Evolutionary conservation across 108 stramenopile species (phyloP).

Genomic region (Mediolabrus comicus): DNA sequence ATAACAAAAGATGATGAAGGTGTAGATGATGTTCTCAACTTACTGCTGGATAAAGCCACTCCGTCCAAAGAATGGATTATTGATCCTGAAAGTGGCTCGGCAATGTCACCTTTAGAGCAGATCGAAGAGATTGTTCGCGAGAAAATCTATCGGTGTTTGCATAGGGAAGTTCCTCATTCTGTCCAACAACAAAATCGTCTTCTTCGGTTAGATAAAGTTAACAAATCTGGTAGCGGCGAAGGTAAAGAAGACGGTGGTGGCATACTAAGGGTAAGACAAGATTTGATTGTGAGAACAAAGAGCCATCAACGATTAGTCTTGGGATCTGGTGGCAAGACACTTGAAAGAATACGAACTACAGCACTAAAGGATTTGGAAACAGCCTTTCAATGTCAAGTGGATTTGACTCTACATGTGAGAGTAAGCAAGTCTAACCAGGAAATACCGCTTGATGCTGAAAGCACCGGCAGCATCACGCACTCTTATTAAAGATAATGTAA

Average conservation of each 20-base stretch:
- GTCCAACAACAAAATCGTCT: conserved; percentile 53
- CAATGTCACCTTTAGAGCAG: conserved; percentile 62
- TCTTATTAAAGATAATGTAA: background rate
- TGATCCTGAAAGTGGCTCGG: conserved; percentile 50
- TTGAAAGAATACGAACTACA: conserved; percentile 65
- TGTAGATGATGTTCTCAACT: conserved; percentile 74
- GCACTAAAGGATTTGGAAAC: conserved; percentile 61
- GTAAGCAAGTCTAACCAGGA: conserved; percentile 53
- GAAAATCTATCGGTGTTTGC: conserved; percentile 82
- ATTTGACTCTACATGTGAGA: conserved; percentile 62
- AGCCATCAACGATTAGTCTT: conserved; percentile 71
- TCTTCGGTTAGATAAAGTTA: conserved; percentile 24
- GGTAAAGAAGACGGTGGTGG: conserved; percentile 18
- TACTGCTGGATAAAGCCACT: conserved; percentile 68
- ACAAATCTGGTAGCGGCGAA: conserved; percentile 30
- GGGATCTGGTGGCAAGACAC: conserved; percentile 62
- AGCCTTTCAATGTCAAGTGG: conserved; percentile 62
- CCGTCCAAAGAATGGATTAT: conserved; percentile 71
- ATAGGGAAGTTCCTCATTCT: conserved; percentile 79
- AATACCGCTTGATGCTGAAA: conserved; percentile 29
- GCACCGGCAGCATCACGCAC: conserved; percentile 16
- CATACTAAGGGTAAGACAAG: conserved; percentile 68
- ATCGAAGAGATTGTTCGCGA: conserved; percentile 90
- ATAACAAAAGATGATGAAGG: conserved; percentile 72
- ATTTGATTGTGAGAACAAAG: conserved; percentile 75